A percentile compares a stretch with the other conserved stretches of the same genome.
Conservation (phyloP, 148 eudicot genomes). For the Suaeda aralocaspica region DNA sequence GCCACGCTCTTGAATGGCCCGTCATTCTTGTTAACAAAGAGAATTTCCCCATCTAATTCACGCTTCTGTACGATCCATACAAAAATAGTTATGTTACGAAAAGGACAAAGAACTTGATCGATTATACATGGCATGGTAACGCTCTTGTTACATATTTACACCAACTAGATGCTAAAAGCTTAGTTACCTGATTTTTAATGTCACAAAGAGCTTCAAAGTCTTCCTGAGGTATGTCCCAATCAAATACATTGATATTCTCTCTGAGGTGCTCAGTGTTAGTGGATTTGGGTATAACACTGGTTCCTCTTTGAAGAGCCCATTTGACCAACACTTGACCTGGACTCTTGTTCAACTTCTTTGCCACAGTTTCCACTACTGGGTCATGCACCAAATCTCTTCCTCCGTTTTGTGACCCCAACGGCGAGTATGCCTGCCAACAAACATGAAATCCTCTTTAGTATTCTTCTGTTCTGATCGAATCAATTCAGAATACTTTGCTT, state of each 20-base stretch:
- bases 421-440: conserved; percentile 47
- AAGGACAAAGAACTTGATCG: no score
- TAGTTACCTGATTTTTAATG: conserved; percentile 41
- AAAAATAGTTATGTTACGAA: background rate
- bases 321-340: conserved; percentile 53
- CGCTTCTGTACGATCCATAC: conserved; percentile 34
- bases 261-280: conserved; percentile 46
- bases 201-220: conserved; percentile 45
- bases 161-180: background rate
- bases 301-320: conserved; percentile 63
- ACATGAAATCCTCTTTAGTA: no score
- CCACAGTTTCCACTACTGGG: conserved; percentile 42
- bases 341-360: conserved; percentile 54
- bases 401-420: conserved; percentile 48
- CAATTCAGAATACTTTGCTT: no score
- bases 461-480: no score
- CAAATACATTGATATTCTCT: conserved; percentile 45
- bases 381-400: conserved; percentile 52
- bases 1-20: conserved; percentile 44
- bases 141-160: no score
- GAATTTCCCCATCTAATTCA: conserved; percentile 44
- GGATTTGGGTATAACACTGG: conserved; percentile 63
- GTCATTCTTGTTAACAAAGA: conserved; percentile 47
- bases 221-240: conserved; percentile 49
- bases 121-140: no score